Evolutionary conservation across 169 alveolate genomes (phyloP).

Genomic region (Toxoplasma gondii): DNA sequence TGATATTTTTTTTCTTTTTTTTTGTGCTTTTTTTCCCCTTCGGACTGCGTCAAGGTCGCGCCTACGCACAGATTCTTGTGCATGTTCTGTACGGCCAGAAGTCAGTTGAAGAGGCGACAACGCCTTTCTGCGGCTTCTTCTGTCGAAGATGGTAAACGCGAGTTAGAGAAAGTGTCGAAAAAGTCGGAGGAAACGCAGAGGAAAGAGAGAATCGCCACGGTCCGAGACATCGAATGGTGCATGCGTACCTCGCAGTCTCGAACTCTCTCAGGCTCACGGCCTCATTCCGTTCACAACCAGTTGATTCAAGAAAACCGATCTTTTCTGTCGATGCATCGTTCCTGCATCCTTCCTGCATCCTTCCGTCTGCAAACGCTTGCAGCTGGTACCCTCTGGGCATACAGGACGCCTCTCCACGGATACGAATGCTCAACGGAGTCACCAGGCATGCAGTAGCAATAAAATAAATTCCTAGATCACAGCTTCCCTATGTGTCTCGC

Average conservation of each 20-base stretch:
- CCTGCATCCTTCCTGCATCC: background rate
- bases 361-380: background rate
- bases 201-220: background rate
- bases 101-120: background rate
- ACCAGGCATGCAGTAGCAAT: no score
- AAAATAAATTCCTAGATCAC: no score
- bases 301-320: no score
- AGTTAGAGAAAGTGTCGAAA: no score
- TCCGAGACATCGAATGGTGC: background rate
- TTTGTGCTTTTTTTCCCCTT: background rate
- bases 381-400: background rate
- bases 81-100: background rate
- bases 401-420: no score
- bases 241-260: background rate
- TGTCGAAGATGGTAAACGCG: background rate
- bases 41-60: background rate
- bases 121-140: background rate
- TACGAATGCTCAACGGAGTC: no score
- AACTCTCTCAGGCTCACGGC: no score
- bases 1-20: background rate
- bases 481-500: no score
- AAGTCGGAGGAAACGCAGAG: background rate
- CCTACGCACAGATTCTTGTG: constrained; percentile 4
- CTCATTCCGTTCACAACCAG: no score
- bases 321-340: no score